A percentile compares a stretch with the other conserved stretches of the same genome.
Evolutionary conservation across 2,329 filamentous ascomycete species (phyloP).

Genomic region (Aspergillus persii): DNA sequence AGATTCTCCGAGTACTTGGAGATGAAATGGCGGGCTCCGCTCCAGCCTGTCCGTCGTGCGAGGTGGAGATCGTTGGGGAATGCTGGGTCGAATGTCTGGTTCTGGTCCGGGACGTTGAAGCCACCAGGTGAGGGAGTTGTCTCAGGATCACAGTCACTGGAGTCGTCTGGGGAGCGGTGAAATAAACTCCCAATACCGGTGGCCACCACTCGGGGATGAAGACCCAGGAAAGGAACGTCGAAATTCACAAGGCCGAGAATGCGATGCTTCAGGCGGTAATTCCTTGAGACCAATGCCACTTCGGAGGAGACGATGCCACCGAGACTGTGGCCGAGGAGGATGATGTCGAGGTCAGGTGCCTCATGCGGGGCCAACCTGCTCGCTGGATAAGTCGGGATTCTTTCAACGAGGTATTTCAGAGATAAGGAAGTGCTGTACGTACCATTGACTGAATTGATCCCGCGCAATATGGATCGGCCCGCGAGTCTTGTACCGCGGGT

Average conservation of each 20-base stretch:
- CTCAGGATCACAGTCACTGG: not conserved
- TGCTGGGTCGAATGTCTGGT: constrained; percentile 2
- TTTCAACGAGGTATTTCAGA: not conserved
- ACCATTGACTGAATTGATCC: constrained; percentile 80
- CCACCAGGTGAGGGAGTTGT: not conserved
- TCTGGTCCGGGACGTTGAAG: not conserved
- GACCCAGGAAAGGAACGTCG: constrained; percentile 81
- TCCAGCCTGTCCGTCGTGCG: constrained; percentile 4
- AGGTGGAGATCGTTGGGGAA: constrained; percentile 7
- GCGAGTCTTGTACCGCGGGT: constrained; percentile 42
- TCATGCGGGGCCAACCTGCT: constrained; percentile 72
- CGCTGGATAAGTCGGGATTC: not conserved
- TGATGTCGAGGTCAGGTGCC: constrained; percentile 68
- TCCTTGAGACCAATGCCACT: constrained; percentile 59
- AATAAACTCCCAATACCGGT: constrained; percentile 80
- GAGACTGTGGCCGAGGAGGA: constrained; percentile 87
- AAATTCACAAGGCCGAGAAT: constrained; percentile 79
- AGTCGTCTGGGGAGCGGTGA: constrained; percentile 21
- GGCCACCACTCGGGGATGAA: constrained; percentile 84
- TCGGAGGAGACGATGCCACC: constrained; percentile 82
- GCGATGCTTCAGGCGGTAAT: constrained; percentile 55
- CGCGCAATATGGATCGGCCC: constrained; percentile 61
- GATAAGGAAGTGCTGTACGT: constrained; percentile 17
- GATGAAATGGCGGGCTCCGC: constrained; percentile 9
- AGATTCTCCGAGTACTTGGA: constrained; percentile 5